These are phyloP conservation scores for Nitzschia inconspicua DNA, from an alignment of 108 stramenopile species.

Conservation along the genomic window DNA sequence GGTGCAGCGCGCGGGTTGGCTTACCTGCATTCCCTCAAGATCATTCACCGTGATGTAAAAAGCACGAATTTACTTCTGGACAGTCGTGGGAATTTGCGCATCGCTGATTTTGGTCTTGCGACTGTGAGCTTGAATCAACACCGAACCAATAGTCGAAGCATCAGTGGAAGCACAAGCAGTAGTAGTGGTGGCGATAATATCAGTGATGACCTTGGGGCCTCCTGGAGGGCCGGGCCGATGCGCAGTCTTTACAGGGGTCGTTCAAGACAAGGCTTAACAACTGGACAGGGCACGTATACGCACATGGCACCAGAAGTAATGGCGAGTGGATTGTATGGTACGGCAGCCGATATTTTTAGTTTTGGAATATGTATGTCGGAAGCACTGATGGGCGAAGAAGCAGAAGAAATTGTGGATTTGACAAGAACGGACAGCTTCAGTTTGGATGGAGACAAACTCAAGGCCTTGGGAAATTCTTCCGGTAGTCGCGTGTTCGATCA, in stretches of 20 bases:
- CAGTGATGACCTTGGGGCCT: too few species aligned
- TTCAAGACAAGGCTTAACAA: constrained; percentile 8
- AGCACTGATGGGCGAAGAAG: constrained; percentile 1
- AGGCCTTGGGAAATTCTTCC: neutral
- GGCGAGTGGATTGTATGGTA: neutral
- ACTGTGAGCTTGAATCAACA: too few species aligned
- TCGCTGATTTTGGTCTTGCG: constrained; percentile 79
- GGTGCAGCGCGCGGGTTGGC: constrained; percentile 14
- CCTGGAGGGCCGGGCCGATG: too few species aligned
- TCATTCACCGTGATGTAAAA: constrained; percentile 25
- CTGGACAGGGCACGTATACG: constrained; percentile 11
- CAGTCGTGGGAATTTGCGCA: constrained; percentile 43
- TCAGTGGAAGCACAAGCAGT: too few species aligned
- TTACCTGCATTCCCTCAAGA: constrained; percentile 16
- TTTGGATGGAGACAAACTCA: constrained; percentile 5
- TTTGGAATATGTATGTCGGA: constrained; percentile 18
- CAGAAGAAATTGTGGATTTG: constrained; percentile 13
- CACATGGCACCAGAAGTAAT: constrained; percentile 24
- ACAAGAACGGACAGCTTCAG: constrained; percentile 5
- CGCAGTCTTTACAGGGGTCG: too few species aligned
- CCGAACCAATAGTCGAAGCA: too few species aligned
- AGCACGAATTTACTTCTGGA: constrained; percentile 24
- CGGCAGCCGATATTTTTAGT: constrained; percentile 10
- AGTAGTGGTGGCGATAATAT: too few species aligned
- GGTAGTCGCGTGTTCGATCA: neutral